Base-by-base conservation (phyloP, 768 basidiomycete genomes). In the Phallus indusiatus region DNA sequence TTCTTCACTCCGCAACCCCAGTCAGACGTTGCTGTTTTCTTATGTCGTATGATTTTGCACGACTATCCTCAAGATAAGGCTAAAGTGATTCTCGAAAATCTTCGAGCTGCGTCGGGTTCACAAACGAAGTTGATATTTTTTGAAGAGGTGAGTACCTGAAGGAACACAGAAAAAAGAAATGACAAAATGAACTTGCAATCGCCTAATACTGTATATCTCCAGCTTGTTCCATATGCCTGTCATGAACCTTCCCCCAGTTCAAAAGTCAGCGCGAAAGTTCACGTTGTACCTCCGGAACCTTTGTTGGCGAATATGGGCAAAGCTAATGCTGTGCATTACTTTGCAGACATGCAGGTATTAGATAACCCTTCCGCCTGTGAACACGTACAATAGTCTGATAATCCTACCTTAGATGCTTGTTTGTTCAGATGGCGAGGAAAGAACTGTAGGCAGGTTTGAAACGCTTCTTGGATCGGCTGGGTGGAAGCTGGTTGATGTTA, bases 71-170 rank as follows among this genome's bases (percentile, higher is more conserved):
- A 66, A 47, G 34, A 16, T 0, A n/a, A 56, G 28, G 56, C 52
- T n/a, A 36, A 18, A 33, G 24, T 12, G 18, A 65, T 70, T 28
- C 60, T 70, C 9, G 42, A 56, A 17, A 54, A 64, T 20, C 60
- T 68, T 20, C 60, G 65, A 16, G 59, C 14, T 12, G 67, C 64
- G 11, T 67, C 68, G n/a, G 36, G 50, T 1, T 52, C 65, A 21
- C 33, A 52, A 1, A 72, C 71, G 1, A 63, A 60, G 52, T 64
- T 73, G 12, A 53, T 73, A 21, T 24, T 72, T 18, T 52, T 68
- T 33, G 70, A 71, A 35, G 54, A 58, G 12, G 35, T 67, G n/a
- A 17, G 16, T 8, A 37, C 8, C 36, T 16, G 36, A 8, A 8
- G 9, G 9, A 37, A 16, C 8, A 37, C 36, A 37, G 8, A 8